These are phyloP conservation scores for Aspergillus piperis DNA, from an alignment of 2,329 filamentous ascomycete species.

Conservation along the genomic window DNA sequence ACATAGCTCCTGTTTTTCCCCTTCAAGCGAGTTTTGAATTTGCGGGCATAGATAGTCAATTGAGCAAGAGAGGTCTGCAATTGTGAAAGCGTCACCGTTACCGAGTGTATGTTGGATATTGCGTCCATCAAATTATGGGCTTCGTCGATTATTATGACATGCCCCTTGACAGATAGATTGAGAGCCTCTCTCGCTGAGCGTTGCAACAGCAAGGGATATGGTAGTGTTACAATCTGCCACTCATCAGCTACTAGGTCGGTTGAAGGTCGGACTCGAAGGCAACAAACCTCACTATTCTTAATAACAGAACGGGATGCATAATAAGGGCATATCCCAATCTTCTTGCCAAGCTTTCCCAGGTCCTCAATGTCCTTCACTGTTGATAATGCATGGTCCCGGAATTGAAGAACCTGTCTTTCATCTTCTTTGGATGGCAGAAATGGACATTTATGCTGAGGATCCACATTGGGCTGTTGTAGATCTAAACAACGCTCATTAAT, in stretches of 20 bases:
- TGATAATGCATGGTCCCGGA: constrained; percentile 81
- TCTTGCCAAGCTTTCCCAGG: constrained; percentile 73
- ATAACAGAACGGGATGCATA: constrained; percentile 89
- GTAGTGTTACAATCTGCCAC: constrained; percentile 75
- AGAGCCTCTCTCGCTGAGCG: constrained; percentile 84
- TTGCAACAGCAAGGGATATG: constrained; percentile 87
- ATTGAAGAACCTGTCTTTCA: constrained; percentile 70
- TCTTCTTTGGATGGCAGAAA: constrained; percentile 80
- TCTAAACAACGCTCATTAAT: constrained; percentile 95
- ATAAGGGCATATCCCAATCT: constrained; percentile 84
- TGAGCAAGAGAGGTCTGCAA: constrained; percentile 72
- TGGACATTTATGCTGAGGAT: constrained; percentile 68
- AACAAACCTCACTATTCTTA: constrained; percentile 69
- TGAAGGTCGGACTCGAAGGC: not conserved
- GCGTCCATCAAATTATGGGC: constrained; percentile 98
- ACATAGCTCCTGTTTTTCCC: constrained; percentile 91
- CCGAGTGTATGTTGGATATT: constrained; percentile 81
- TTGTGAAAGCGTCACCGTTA: constrained; percentile 72
- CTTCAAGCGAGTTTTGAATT: constrained; percentile 84
- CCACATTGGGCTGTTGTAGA: constrained; percentile 70
- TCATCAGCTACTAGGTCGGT: constrained; percentile 11
- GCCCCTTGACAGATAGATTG: constrained; percentile 79
- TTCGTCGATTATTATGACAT: constrained; percentile 94
- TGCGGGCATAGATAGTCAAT: constrained; percentile 78
- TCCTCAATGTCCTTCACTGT: constrained; percentile 93